These are phyloP conservation scores for Tinospora cordifolia DNA, from an alignment of 164 flowering plant species.

Conservation along the genomic window DNA sequence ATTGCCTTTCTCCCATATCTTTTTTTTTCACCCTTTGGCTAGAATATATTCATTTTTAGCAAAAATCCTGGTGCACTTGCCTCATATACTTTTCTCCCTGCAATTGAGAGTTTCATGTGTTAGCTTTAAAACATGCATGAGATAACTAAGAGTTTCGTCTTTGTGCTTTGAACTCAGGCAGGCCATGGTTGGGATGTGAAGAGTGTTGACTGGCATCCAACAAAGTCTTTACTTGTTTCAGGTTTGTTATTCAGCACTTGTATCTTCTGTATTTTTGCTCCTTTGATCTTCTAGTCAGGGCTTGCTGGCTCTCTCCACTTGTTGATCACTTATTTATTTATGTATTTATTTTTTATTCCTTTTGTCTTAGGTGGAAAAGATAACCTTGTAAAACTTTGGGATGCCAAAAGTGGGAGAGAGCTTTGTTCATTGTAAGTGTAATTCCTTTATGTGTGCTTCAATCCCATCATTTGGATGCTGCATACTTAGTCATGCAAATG, in stretches of 20 bases:
- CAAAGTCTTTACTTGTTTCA: constrained; percentile 89
- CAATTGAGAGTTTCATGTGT: not conserved
- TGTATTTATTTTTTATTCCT: constrained; percentile 8
- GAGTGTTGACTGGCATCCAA: constrained; percentile 99
- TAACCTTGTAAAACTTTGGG: constrained; percentile 98
- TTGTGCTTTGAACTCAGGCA: constrained; percentile 81
- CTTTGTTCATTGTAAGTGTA: constrained; percentile 82
- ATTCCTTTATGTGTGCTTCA: not conserved
- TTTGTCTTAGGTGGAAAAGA: constrained; percentile 78
- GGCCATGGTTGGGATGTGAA: constrained; percentile 99
- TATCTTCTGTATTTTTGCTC: not conserved
- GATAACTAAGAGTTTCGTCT: constrained; percentile 35
- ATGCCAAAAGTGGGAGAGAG: constrained; percentile 88
- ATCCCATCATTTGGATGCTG: not conserved
- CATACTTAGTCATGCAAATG: constrained; percentile 10
- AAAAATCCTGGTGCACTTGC: not conserved
- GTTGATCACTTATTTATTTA: no score
- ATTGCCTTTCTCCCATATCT: no score
- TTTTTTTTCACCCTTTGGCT: no score
- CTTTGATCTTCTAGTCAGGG: not conserved
- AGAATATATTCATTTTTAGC: no score
- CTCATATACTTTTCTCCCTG: not conserved
- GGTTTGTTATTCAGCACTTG: constrained; percentile 35
- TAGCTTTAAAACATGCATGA: constrained; percentile 14
- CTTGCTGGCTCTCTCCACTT: not conserved